Evolutionary conservation across 208 protist species (phyloP), one percentile per base, ranked within the genome.

Genomic region (Polymyxa betae): DNA sequence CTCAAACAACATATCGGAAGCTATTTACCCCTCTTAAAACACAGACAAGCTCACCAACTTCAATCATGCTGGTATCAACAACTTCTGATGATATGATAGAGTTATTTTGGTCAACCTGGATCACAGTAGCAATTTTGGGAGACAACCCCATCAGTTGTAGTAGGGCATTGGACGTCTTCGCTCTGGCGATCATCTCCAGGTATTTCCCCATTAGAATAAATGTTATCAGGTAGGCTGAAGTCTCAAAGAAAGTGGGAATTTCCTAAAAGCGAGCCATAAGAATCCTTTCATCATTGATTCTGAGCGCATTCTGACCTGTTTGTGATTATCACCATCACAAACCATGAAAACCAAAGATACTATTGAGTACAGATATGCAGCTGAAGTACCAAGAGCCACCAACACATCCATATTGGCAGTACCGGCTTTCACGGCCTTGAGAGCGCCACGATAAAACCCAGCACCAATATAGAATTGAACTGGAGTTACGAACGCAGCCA

Each of bases 131-230:
- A 5, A 60, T 24, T 24, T 60, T 60, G 49, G 92, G 91, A 82
- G 94, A 88, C 20, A 98, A 91, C 41, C 91, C 94, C 94, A 98
- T 95, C 10, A 98, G 91, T 16, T 95, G 92, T 38, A 96, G 93
- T 0, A 98, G 92, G 0, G 97, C 97, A 0, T 95, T 92, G 20
- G 94, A 96, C 32, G 97, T 97, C 88, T 96, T 95, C 38, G 96
- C 94, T 92, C 98, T 98, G 24, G 98, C 97, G n/a, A 95, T 90
- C 0, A 94, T 93, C 93, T 99, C 97, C 0, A 99, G 94, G 68
- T 95, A 98, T 90, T 97, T 96, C 0, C 98, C 98, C 0, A 99
- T 94, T 82, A 98, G 94, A 94, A 99, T 97, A 90, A 99, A 98
- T 10, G 96, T 95, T 0, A 98, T 96, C 0, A 98, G 93, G 92